Evolutionary conservation across 78 protist species (phyloP).

Genomic region (Pigoraptor vietnamica): DNA sequence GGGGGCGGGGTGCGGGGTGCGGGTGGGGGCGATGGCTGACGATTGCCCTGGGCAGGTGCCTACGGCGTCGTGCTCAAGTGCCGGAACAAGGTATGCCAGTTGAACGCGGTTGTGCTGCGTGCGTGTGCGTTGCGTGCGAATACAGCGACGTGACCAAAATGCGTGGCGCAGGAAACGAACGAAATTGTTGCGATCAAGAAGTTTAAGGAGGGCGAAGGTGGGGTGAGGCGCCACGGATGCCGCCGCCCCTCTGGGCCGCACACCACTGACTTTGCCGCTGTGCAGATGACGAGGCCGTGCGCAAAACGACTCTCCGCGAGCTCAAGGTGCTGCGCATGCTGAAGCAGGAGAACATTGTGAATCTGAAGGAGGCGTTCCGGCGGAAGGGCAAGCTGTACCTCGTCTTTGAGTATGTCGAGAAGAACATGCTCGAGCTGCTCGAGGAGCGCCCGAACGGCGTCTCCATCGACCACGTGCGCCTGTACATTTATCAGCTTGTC

Average conservation of each 20-base stretch:
- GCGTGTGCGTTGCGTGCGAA: too few relatives aligned
- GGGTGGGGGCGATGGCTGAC: too few relatives aligned
- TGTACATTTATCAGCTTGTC: slow-evolving; percentile 72
- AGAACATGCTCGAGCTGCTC: slow-evolving; percentile 56
- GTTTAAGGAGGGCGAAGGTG: slow-evolving; percentile 45
- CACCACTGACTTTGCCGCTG: too few relatives aligned
- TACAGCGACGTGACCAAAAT: too few relatives aligned
- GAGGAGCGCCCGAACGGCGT: slow-evolving; percentile 58
- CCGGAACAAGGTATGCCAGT: slow-evolving; percentile 18
- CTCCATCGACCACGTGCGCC: slow-evolving; percentile 12
- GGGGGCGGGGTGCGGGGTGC: too few relatives aligned
- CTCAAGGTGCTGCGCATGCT: slow-evolving; percentile 54
- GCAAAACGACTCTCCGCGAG: slow-evolving; percentile 56
- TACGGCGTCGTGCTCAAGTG: slow-evolving; percentile 78
- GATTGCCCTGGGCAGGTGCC: too few relatives aligned
- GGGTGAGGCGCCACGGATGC: too few relatives aligned
- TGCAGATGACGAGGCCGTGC: slow-evolving; percentile 49
- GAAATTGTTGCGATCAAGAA: slow-evolving; percentile 62
- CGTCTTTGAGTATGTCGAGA: slow-evolving; percentile 69
- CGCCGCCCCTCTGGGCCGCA: too few relatives aligned
- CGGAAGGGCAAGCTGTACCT: slow-evolving; percentile 56
- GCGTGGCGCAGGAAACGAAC: slow-evolving; percentile 48
- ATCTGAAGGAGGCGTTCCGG: slow-evolving; percentile 60
- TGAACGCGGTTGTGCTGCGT: too few relatives aligned
- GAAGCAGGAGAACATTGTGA: slow-evolving; percentile 56